These are phyloP conservation scores for Poa annua DNA, from an alignment of 176 grass and related monocot genomes.

Conservation along the genomic window DNA sequence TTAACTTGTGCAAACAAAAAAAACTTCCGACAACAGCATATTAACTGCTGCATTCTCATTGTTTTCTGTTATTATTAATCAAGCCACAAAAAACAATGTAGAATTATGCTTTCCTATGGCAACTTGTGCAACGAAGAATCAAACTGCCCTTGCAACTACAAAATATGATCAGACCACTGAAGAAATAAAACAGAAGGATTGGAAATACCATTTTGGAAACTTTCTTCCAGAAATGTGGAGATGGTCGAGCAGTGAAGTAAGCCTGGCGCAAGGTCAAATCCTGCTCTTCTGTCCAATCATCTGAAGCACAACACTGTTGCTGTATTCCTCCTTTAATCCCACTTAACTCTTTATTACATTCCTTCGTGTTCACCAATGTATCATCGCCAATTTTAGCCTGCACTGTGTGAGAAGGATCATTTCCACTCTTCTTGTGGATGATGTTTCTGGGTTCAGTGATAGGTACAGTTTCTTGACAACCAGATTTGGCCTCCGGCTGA, in stretches of 20 bases:
- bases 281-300: conserved; percentile 79
- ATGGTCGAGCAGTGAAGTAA: conserved; percentile 71
- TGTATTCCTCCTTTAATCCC: conserved; percentile 39
- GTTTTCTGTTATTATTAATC: background rate
- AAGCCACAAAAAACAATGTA: conserved; percentile 9
- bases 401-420: background rate
- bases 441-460: conserved; percentile 19
- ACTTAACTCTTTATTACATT: conserved; percentile 43
- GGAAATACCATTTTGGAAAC: conserved; percentile 89
- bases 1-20: too few species aligned
- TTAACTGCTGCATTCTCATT: background rate
- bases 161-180: conserved; percentile 17
- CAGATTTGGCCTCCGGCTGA: background rate
- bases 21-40: background rate
- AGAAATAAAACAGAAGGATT: conserved; percentile 26
- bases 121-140: background rate
- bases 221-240: conserved; percentile 97
- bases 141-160: conserved; percentile 6
- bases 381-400: conserved; percentile 31
- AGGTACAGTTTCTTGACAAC: conserved; percentile 22
- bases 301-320: conserved; percentile 29
- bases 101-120: conserved; percentile 25
- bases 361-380: background rate
- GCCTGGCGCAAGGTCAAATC: conserved; percentile 64
- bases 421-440: conserved; percentile 21